Conservation (phyloP, 805 yeast genomes). For the Kuraishia capsulata region DNA sequence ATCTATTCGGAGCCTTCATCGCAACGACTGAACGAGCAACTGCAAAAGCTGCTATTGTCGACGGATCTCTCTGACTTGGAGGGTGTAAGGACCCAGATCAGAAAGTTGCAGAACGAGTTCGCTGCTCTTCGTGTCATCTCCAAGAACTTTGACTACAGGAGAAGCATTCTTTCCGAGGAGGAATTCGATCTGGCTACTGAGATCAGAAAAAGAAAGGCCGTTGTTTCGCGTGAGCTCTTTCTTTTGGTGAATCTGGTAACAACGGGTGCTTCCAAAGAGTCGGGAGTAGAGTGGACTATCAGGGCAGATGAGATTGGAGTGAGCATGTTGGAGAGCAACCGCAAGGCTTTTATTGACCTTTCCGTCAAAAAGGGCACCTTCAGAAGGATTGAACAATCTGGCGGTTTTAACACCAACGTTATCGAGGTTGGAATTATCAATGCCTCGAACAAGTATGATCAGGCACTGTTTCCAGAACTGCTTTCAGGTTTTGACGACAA, state of each 20-base stretch:
- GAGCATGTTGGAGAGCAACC: constrained; percentile 53
- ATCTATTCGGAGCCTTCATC: constrained; percentile 68
- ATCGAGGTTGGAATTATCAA: constrained; percentile 54
- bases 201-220: constrained; percentile 26
- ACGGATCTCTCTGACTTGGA: constrained; percentile 58
- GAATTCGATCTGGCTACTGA: constrained; percentile 29
- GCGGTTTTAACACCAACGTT: constrained; percentile 58
- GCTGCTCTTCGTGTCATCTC: constrained; percentile 29
- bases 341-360: constrained; percentile 62
- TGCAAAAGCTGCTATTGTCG: constrained; percentile 60
- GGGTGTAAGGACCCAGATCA: constrained; percentile 38
- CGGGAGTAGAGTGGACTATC: constrained; percentile 48
- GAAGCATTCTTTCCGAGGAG: constrained; percentile 38
- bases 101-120: constrained; percentile 38
- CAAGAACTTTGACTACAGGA: constrained; percentile 39
- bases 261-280: constrained; percentile 12
- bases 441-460: constrained; percentile 53
- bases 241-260: constrained; percentile 31
- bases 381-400: constrained; percentile 50
- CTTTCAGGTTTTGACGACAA: constrained; percentile 37
- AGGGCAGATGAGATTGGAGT: constrained; percentile 62
- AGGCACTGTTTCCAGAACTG: constrained; percentile 61
- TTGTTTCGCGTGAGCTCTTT: constrained; percentile 31
- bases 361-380: constrained; percentile 55
- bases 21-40: constrained; percentile 43